phyloP scores from a whole-genome alignment of 2,329 filamentous ascomycete species.

The Nemania serpens region DNA sequence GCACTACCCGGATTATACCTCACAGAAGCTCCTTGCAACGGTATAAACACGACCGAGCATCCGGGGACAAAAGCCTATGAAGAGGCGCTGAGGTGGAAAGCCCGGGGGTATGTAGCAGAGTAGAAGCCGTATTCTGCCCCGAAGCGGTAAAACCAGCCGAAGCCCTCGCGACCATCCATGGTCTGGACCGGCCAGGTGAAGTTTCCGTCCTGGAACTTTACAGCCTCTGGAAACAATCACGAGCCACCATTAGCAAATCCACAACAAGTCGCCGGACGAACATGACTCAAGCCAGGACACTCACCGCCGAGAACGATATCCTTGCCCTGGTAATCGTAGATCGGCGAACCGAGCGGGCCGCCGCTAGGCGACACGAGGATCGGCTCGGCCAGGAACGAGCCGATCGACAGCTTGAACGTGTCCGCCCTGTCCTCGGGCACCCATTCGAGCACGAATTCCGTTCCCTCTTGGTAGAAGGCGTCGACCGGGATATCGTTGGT shows the following conservation, averaged over 20 bases:
- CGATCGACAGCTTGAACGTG: conserved; percentile 5
- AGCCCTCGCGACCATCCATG: background rate
- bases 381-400: background rate
- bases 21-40: too few species aligned
- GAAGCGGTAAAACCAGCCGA: background rate
- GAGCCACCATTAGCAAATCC: too few species aligned
- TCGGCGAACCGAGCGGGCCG: background rate
- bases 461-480: conserved; percentile 1
- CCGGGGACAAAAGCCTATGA: background rate
- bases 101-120: background rate
- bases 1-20: too few species aligned
- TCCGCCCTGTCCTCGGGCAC: background rate
- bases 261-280: too few species aligned
- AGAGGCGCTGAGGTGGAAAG: background rate
- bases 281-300: background rate
- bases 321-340: background rate
- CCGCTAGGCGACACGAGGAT: background rate
- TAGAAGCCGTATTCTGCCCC: background rate
- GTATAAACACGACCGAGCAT: background rate
- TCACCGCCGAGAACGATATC: background rate
- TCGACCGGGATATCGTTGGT: conserved; percentile 9
- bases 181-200: background rate
- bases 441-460: conserved; percentile 7
- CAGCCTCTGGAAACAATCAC: too few species aligned
- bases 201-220: background rate